Percentiles rank a stretch among this genome's conserved stretches.
Conservation (phyloP, 345 rosid genomes). For the Erodium maritimum region DNA sequence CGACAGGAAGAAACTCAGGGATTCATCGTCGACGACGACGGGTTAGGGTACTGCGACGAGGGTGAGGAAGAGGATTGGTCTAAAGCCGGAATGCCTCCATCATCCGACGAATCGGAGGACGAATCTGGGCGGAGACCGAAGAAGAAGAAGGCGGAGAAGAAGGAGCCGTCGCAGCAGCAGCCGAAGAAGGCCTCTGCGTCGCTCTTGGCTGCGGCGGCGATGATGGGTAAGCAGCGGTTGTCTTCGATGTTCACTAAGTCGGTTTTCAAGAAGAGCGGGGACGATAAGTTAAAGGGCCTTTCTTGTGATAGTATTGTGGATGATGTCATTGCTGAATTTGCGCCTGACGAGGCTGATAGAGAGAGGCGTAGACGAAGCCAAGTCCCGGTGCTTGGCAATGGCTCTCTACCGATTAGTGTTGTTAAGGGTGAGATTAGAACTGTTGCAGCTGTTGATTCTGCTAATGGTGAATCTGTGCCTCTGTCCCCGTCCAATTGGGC, state of each 20-base stretch:
- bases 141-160: slow-evolving; percentile 47
- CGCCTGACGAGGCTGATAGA: slow-evolving; percentile 67
- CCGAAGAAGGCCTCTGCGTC: slow-evolving; percentile 46
- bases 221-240: slow-evolving; percentile 77
- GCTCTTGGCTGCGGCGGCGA: slow-evolving; percentile 63
- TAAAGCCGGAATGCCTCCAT: slow-evolving; percentile 35
- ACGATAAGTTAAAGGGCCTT: slow-evolving; percentile 37
- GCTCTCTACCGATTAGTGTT: neutral
- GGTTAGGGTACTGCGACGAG: slow-evolving; percentile 68
- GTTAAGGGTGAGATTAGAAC: slow-evolving; percentile 22
- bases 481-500: neutral
- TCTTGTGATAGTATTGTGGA: slow-evolving; percentile 63
- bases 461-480: neutral
- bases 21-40: slow-evolving; percentile 71
- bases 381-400: slow-evolving; percentile 5
- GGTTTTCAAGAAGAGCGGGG: slow-evolving; percentile 46
- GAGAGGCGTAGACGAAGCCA: slow-evolving; percentile 49
- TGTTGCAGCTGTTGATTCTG: slow-evolving; percentile 7
- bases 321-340: slow-evolving; percentile 65
- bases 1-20: slow-evolving; percentile 68
- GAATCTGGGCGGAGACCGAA: slow-evolving; percentile 22
- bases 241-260: slow-evolving; percentile 73
- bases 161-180: slow-evolving; percentile 30
- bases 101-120: slow-evolving; percentile 60
- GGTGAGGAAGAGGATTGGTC: slow-evolving; percentile 95